Evolutionary conservation across 2,329 filamentous ascomycete genomes (phyloP).

Genomic region (Fusarium fujikuroi): DNA sequence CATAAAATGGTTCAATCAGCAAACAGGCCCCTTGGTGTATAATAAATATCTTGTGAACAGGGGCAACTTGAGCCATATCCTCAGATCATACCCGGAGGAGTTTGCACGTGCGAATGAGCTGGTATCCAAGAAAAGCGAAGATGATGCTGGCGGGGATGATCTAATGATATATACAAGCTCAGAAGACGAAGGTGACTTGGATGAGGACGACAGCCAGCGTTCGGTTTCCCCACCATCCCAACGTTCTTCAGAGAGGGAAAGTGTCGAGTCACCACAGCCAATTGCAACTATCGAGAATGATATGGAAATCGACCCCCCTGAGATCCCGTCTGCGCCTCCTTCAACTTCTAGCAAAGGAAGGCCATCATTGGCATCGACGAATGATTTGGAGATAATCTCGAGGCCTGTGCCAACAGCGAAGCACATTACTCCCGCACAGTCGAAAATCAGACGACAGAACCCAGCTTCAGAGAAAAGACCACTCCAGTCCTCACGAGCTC

Average conservation of each 20-base stretch:
- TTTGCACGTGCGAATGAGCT: constrained; percentile 35
- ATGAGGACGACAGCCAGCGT: neutral
- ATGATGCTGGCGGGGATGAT: constrained; percentile 2
- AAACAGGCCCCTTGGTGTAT: constrained; percentile 37
- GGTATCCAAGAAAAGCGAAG: constrained; percentile 14
- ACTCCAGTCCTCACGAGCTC: constrained; percentile 14
- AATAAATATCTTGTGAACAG: constrained; percentile 49
- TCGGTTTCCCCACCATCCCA: neutral
- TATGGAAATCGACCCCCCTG: constrained; percentile 31
- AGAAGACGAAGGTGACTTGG: constrained; percentile 5
- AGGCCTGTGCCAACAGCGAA: neutral
- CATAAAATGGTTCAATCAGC: constrained; percentile 56
- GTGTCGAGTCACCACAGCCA: neutral
- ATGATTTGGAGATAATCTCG: neutral
- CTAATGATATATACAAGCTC: constrained; percentile 33
- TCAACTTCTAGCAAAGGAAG: neutral
- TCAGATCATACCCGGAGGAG: constrained; percentile 49
- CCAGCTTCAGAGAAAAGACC: neutral
- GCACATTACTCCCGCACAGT: neutral
- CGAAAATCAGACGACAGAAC: neutral
- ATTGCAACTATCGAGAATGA: constrained; percentile 13
- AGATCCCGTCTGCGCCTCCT: neutral
- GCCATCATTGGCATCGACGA: neutral
- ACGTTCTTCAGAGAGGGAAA: neutral
- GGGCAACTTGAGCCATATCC: constrained; percentile 49